Evolutionary conservation across 2,329 filamentous ascomycete genomes (phyloP).

Genomic region (Leptosphaerulina australis): DNA sequence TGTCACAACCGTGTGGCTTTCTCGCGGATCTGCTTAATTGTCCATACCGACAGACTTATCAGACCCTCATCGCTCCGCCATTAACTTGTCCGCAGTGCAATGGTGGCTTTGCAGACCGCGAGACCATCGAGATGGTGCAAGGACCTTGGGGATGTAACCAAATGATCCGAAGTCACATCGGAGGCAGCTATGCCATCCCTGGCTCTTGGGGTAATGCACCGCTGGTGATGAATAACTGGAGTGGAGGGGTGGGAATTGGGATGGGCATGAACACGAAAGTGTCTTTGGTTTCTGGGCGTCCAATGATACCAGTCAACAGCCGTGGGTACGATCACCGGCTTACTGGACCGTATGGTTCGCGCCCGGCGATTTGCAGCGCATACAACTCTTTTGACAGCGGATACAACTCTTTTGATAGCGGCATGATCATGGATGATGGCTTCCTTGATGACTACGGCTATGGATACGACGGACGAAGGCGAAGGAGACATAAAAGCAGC

Average conservation of each 20-base stretch:
- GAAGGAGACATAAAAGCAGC: conserved; percentile 26
- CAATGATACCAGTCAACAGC: conserved; percentile 21
- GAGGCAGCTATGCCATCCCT: conserved; percentile 34
- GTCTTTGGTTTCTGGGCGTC: conserved; percentile 5
- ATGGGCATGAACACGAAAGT: conserved; percentile 14
- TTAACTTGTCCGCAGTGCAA: conserved; percentile 40
- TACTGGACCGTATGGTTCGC: conserved; percentile 25
- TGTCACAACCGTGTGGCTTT: conserved; percentile 53
- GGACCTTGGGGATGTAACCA: conserved; percentile 43
- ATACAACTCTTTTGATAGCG: background rate
- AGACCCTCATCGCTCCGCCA: conserved; percentile 36
- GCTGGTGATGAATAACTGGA: conserved; percentile 22
- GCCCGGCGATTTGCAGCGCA: conserved; percentile 13
- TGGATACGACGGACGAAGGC: conserved; percentile 13
- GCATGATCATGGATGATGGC: conserved; percentile 9
- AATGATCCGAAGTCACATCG: conserved; percentile 34
- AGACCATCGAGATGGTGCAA: conserved; percentile 42
- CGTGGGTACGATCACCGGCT: conserved; percentile 29
- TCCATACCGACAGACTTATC: conserved; percentile 43
- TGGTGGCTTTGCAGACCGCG: conserved; percentile 34
- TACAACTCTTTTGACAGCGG: background rate
- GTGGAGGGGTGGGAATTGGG: background rate
- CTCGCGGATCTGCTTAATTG: conserved; percentile 51
- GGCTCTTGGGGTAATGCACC: conserved; percentile 35
- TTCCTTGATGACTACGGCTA: conserved; percentile 7